These are phyloP conservation scores for Quercus phellos DNA, from an alignment of 331 rosid species.

Conservation along the genomic window DNA sequence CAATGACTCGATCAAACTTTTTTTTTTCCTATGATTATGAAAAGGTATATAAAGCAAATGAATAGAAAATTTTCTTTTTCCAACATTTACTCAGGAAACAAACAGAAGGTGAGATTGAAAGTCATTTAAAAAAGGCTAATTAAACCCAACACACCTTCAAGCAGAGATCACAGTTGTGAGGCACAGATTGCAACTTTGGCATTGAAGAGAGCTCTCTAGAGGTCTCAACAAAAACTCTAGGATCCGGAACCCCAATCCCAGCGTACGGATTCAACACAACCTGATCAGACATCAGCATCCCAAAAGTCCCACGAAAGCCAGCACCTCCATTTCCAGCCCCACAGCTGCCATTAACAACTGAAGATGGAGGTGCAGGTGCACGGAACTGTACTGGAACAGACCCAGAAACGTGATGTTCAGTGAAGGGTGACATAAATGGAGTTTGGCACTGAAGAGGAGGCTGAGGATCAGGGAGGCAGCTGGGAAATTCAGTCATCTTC, in stretches of 20 bases:
- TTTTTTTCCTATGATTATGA: background rate
- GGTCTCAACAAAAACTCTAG: constrained; percentile 31
- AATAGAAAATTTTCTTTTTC: background rate
- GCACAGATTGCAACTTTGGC: constrained; percentile 46
- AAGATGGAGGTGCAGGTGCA: constrained; percentile 18
- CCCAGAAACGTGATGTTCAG: constrained; percentile 5
- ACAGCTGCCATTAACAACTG: constrained; percentile 11
- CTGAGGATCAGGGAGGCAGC: constrained; percentile 1
- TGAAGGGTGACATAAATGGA: background rate
- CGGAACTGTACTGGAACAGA: constrained; percentile 37
- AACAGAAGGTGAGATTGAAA: background rate
- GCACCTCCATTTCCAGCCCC: background rate
- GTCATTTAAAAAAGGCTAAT: background rate
- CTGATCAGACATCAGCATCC: constrained; percentile 15
- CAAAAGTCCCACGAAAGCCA: constrained; percentile 13
- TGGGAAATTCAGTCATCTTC: constrained; percentile 33
- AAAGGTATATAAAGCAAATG: background rate
- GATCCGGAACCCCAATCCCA: constrained; percentile 21
- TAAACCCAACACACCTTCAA: constrained; percentile 57
- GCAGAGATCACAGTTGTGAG: constrained; percentile 37
- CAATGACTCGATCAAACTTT: background rate
- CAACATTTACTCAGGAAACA: constrained; percentile 6
- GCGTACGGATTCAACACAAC: constrained; percentile 19
- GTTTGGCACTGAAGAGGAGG: constrained; percentile 19
- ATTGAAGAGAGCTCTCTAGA: constrained; percentile 88